Conservation (phyloP, 2,329 filamentous ascomycete species). For the Xylaria sp. region DNA sequence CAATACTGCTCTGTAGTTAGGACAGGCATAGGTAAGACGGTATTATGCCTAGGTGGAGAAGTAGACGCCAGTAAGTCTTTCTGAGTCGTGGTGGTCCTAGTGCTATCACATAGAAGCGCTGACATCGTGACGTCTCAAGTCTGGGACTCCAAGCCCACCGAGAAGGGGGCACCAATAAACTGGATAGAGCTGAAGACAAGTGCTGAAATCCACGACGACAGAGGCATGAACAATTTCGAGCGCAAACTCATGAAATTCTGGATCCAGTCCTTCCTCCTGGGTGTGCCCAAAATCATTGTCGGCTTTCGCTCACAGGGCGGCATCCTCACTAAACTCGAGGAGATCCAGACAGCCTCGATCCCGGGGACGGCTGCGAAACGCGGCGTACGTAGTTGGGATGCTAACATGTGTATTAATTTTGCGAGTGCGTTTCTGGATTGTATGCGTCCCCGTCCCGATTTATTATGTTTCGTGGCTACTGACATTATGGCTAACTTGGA, state of each 20-base stretch:
- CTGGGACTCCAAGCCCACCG: slow-evolving; percentile 81
- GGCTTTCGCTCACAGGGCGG: slow-evolving; percentile 83
- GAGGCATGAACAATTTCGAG: slow-evolving; percentile 81
- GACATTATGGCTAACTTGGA: slow-evolving; percentile 13
- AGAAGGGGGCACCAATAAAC: slow-evolving; percentile 75
- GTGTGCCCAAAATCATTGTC: slow-evolving; percentile 90
- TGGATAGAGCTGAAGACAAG: slow-evolving; percentile 97
- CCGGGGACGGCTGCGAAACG: slow-evolving; percentile 77
- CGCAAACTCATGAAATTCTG: slow-evolving; percentile 94
- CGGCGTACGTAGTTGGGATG: slow-evolving; percentile 82
- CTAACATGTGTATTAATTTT: slow-evolving; percentile 94
- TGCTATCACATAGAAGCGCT: slow-evolving; percentile 15
- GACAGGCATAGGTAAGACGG: slow-evolving; percentile 81
- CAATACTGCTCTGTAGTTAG: slow-evolving; percentile 96
- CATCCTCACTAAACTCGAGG: slow-evolving; percentile 76
- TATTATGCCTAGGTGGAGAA: slow-evolving; percentile 87
- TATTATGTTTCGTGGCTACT: not conserved
- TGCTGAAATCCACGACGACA: slow-evolving; percentile 73
- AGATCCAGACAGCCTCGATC: slow-evolving; percentile 82
- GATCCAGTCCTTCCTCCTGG: slow-evolving; percentile 94
- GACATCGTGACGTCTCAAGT: slow-evolving; percentile 58
- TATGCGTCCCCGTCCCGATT: slow-evolving; percentile 54
- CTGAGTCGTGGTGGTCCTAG: not conserved
- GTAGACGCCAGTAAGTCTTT: slow-evolving; percentile 79
- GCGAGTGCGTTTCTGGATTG: slow-evolving; percentile 80